Conservation (phyloP, 805 yeast species). For the Zygosaccharomyces lentus region DNA sequence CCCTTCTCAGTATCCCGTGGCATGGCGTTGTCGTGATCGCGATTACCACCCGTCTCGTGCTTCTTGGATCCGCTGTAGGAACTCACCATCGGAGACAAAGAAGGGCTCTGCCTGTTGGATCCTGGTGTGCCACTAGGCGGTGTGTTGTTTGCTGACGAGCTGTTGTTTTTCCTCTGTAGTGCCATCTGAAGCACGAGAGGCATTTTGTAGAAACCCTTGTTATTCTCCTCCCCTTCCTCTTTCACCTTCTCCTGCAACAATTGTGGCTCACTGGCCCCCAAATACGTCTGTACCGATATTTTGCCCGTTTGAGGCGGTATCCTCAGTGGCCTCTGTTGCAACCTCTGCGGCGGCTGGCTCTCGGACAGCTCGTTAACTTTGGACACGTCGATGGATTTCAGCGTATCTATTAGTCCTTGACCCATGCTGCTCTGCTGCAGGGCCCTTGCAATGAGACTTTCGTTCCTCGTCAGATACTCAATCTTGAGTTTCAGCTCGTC, state of each 20-base stretch:
- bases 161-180: slow-evolving; percentile 34
- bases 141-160: slow-evolving; percentile 9
- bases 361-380: slow-evolving; percentile 9
- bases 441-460: slow-evolving; percentile 62
- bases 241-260: slow-evolving; percentile 36
- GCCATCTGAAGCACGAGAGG: slow-evolving; percentile 45
- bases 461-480: slow-evolving; percentile 61
- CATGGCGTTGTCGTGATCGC: background rate
- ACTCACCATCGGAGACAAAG: slow-evolving; percentile 10
- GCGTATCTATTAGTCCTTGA: slow-evolving; percentile 17
- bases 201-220: slow-evolving; percentile 25
- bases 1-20: background rate
- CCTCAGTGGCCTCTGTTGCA: slow-evolving; percentile 11
- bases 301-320: slow-evolving; percentile 9
- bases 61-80: slow-evolving; percentile 4
- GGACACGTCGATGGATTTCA: slow-evolving; percentile 13
- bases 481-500: slow-evolving; percentile 73
- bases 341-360: slow-evolving; percentile 7
- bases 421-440: slow-evolving; percentile 36
- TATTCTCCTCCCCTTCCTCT: slow-evolving; percentile 6
- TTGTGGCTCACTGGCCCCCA: slow-evolving; percentile 42
- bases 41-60: background rate
- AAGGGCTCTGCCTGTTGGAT: slow-evolving; percentile 11
- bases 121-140: slow-evolving; percentile 15
- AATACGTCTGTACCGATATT: slow-evolving; percentile 40